Base-by-base conservation (phyloP, 2,329 filamentous ascomycete genomes). In the Colletotrichum zoysiae region DNA sequence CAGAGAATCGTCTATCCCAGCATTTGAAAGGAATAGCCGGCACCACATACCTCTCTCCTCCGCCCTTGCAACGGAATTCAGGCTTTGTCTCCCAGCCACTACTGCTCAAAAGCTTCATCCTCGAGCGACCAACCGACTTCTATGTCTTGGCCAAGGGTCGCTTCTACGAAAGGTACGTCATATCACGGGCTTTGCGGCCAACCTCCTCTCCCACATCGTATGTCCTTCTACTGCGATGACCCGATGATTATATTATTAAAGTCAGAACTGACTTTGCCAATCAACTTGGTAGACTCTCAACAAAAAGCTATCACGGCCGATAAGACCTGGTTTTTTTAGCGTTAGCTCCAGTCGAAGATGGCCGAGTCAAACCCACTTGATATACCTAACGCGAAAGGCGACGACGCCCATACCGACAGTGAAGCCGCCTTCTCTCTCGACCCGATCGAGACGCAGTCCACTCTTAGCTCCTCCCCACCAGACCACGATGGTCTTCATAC, bases 401-500 rank as follows among this genome's bases (percentile, higher is more conserved):
- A 84, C 33, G 79, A 78, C 50, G 76, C 78, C 20, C 78, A 79
- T 55, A 83, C 82, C 40, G 84, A 85, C 68, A 85, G 84, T 76
- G 86, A 87, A 58, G 75, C 77, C 20, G 76, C 81, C 46, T 76
- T 83, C 46, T 85, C 83, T 1, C 83, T 83, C 30, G 83, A 86
- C n/a, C 78, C 81, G 42, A 83, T 81, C 66, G 80, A 78, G 48
- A 78, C 81, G 16, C 70, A 72, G 30, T 81, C 84, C 30, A 85
- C 84, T 56, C 78, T 83, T 30, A 78, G 79, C 74, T 82, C 82
- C 48, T 84, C 86, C 9, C 80, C 84, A 44, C 78, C 82, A 60
- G 84, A 87, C 48, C 79, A 83, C 64, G 81, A 81, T 67, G 77
- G 84, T 42, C 79, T 80, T 55, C 87, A 88, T 70, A 87, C 89